These are phyloP conservation scores for Pichia sp. DNA, from an alignment of 1,139 yeast species.

Conservation along the genomic window DNA sequence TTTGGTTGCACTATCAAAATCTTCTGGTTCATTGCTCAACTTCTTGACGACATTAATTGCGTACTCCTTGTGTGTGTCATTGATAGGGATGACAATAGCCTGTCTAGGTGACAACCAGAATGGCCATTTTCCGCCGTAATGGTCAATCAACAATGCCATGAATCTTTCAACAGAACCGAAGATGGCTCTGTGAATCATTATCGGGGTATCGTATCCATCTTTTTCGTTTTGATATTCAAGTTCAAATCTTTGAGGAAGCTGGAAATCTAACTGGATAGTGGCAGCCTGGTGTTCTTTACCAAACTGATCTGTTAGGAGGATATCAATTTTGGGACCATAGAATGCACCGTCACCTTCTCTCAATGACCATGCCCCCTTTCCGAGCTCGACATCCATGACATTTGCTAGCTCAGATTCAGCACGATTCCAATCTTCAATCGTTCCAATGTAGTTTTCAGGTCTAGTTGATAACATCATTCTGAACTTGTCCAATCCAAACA, in stretches of 20 bases:
- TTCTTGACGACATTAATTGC: constrained; percentile 44
- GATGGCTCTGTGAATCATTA: constrained; percentile 91
- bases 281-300: constrained; percentile 98
- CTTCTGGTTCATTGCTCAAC: constrained; percentile 40
- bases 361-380: constrained; percentile 63
- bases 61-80: constrained; percentile 41
- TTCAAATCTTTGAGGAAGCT: constrained; percentile 85
- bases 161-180: constrained; percentile 93
- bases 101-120: constrained; percentile 98
- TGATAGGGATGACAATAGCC: constrained; percentile 78
- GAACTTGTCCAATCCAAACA: constrained; percentile 74
- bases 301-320: constrained; percentile 84
- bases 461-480: constrained; percentile 89
- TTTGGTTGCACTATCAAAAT: constrained; percentile 35
- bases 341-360: constrained; percentile 98
- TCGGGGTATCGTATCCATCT: constrained; percentile 56
- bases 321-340: constrained; percentile 98
- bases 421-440: constrained; percentile 74
- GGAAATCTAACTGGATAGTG: constrained; percentile 96
- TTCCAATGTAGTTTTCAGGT: constrained; percentile 90
- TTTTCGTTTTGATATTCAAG: constrained; percentile 55
- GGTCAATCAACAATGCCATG: constrained; percentile 84
- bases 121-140: constrained; percentile 95
- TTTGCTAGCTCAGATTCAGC: constrained; percentile 76
- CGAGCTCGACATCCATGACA: constrained; percentile 72